Base-by-base conservation (phyloP, 805 yeast genomes). In the Wickerhamomyces hampshirensis region DNA sequence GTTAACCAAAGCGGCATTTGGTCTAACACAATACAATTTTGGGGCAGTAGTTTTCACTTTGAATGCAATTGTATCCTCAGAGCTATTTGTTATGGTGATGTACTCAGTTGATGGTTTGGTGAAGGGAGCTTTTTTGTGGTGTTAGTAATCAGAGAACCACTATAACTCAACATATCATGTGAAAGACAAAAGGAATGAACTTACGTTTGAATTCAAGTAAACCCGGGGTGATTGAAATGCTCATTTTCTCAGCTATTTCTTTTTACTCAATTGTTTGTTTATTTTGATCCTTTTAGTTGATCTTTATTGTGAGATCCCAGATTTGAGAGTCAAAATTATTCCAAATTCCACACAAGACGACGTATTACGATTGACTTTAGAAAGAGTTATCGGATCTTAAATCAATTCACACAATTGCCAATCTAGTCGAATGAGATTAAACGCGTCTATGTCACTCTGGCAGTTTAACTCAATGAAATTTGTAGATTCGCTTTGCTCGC, bases 21-120 rank as follows among this genome's bases (percentile, higher is more conserved):
- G 98, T 65, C 96, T 82, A 35, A 93, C 98, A 62, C 96, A 86
- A 69, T 89, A 82, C 62, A 86, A 69, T 62, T 86, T 89, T 43
- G 98, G 98, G 8, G 98, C 97, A 6, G 98, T 93, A 31, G 98
- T 91, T 67, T 91, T 93, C 56, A 93, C 97, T 68, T 93, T 93
- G 72, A 87, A 93, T 21, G 96, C 96, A 30, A 80, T 69, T 23
- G 77, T 65, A 37, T 69, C 68, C 12, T 75, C 60, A 28, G 81
- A 66, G 50, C 78, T 80, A 59, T 84, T 83, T 28, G 68, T 59
- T 44, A 71, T 61, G 28, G 61, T 70, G 43, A 63, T 62, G 38
- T 53, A 58, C 56, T 80, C 82, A 13, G 93, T 81, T 29, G 81
- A 73, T 48, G 83, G 78, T 50, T 74, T 71, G 47, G 84, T 74